Percentiles rank a stretch among this genome's conserved stretches.
Conservation (phyloP, 176 grass and related monocot genomes). For the Ananas comosus region DNA sequence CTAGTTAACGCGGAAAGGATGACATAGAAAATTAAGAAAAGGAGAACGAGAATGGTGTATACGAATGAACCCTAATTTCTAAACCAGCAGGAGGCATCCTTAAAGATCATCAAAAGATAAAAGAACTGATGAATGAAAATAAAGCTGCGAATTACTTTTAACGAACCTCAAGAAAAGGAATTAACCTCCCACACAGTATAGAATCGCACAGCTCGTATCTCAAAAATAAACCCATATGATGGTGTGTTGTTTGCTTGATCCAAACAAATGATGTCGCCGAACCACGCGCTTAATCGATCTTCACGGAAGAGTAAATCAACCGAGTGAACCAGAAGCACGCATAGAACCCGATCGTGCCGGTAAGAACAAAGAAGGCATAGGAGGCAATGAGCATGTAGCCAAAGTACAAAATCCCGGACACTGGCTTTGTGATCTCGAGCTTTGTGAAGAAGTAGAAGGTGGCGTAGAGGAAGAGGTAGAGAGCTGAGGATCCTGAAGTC, state of each 20-base stretch:
- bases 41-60: conserved; percentile 9
- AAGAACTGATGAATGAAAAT: conserved; percentile 18
- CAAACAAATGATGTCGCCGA: background rate
- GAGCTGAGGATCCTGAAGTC: conserved; percentile 81
- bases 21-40: conserved; percentile 1
- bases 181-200: conserved; percentile 1
- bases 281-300: conserved; percentile 52
- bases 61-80: conserved; percentile 10
- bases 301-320: conserved; percentile 82
- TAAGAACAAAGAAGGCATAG: conserved; percentile 74
- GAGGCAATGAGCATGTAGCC: conserved; percentile 90
- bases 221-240: conserved; percentile 10
- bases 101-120: conserved; percentile 16
- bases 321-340: conserved; percentile 81
- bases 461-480: conserved; percentile 79
- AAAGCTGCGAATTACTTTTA: conserved; percentile 25
- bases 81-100: conserved; percentile 12
- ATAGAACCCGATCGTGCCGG: conserved; percentile 77
- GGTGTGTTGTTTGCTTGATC: conserved; percentile 1
- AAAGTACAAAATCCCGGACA: conserved; percentile 69
- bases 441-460: conserved; percentile 92
- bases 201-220: background rate
- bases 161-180: conserved; percentile 1
- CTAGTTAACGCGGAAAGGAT: background rate
- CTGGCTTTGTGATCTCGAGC: conserved; percentile 80